phyloP scores from a whole-genome alignment of 106 monocot genomes.

The Phalaenopsis equestris region DNA sequence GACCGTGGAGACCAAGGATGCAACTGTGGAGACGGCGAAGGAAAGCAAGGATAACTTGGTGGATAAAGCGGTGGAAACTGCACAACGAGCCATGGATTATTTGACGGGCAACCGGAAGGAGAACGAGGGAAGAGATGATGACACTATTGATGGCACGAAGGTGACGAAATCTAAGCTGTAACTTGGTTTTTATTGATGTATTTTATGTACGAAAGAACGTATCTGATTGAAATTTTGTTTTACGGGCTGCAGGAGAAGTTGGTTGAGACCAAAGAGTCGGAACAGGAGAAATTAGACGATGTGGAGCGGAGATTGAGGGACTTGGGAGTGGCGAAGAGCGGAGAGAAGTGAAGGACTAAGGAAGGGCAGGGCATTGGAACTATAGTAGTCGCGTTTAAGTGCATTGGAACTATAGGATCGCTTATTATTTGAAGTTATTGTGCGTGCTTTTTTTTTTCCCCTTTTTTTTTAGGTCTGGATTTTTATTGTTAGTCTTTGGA shows the following conservation, averaged over 20 bases:
- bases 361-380: background rate
- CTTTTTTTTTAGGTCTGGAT: no score
- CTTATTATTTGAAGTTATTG: no score
- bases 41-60: constrained; percentile 4
- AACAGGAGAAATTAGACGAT: constrained; percentile 33
- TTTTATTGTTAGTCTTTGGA: no score
- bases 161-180: constrained; percentile 1
- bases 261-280: constrained; percentile 19
- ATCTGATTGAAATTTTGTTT: background rate
- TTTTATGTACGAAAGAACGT: background rate
- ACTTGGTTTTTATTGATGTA: background rate
- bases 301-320: constrained; percentile 15
- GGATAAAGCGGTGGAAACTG: constrained; percentile 15
- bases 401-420: no score
- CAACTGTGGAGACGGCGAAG: constrained; percentile 15
- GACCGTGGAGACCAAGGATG: constrained; percentile 19
- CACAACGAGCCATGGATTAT: constrained; percentile 9
- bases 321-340: constrained; percentile 4
- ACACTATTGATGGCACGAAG: constrained; percentile 17
- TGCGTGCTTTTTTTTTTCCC: no score
- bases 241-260: constrained; percentile 24
- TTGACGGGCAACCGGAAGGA: constrained; percentile 16
- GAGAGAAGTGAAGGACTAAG: background rate
- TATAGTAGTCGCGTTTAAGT: background rate
- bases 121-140: background rate